Conservation (phyloP, 2,329 filamentous ascomycete genomes). For the Aspergillus oerlinghausenensis region DNA sequence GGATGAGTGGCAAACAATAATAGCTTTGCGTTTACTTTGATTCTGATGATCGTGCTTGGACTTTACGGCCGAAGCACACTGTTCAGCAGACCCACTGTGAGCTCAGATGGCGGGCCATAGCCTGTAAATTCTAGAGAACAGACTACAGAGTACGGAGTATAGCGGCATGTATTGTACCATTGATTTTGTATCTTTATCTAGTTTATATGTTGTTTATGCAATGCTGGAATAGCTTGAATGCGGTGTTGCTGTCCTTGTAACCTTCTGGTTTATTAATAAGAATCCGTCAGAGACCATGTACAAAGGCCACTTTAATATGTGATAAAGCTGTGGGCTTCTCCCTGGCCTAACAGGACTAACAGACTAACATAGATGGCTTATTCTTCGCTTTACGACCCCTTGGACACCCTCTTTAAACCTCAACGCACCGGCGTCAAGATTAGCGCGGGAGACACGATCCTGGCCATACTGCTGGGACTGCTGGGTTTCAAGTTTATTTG, state of each 20-base stretch:
- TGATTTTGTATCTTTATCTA: background rate
- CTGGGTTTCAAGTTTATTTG: constrained; percentile 23
- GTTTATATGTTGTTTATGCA: background rate
- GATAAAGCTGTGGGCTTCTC: background rate
- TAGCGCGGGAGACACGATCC: constrained; percentile 27
- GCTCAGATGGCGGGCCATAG: background rate
- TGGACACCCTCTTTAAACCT: constrained; percentile 7
- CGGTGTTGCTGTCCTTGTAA: background rate
- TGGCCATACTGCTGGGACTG: constrained; percentile 25
- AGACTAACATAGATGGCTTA: background rate
- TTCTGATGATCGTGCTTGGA: background rate
- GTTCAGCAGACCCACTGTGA: background rate
- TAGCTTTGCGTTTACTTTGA: background rate
- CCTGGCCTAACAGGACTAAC: too few relatives aligned
- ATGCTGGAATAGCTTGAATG: background rate
- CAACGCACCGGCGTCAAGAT: constrained; percentile 14
- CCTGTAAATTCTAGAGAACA: background rate
- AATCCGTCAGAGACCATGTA: background rate
- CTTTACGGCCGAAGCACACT: background rate
- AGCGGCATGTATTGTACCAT: background rate
- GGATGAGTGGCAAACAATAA: background rate
- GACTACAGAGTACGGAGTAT: background rate
- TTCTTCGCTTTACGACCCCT: constrained; percentile 10
- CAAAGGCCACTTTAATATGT: background rate
- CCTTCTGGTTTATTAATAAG: background rate